Percentiles rank a stretch among this genome's conserved stretches.
Conservation (phyloP, 2,329 filamentous ascomycete genomes). For the Aspergillus tamarii region DNA sequence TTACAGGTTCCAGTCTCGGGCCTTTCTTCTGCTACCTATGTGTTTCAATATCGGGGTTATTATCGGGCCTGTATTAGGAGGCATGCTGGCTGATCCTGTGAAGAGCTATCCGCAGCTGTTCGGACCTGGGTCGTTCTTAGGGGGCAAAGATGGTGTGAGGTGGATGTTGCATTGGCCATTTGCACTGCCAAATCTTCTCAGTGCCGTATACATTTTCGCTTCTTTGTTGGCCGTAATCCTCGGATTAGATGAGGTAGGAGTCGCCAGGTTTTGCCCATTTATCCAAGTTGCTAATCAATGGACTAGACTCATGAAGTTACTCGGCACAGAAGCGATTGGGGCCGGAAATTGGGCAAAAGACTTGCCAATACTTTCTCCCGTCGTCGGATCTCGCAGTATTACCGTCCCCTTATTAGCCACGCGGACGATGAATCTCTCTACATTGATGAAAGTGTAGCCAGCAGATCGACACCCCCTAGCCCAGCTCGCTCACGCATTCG, state of each 20-base stretch:
- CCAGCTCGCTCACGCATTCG: conserved; percentile 27
- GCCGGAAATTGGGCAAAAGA: conserved; percentile 41
- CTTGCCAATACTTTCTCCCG: conserved; percentile 34
- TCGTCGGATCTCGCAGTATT: conserved; percentile 31
- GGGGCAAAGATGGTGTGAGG: conserved; percentile 59
- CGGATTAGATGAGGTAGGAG: conserved; percentile 65
- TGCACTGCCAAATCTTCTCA: conserved; percentile 70
- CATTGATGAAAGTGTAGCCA: conserved; percentile 31
- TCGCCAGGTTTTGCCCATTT: background rate
- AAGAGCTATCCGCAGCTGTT: conserved; percentile 65
- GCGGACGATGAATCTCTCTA: conserved; percentile 37
- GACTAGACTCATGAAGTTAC: conserved; percentile 41
- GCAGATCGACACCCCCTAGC: conserved; percentile 31
- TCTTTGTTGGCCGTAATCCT: conserved; percentile 62
- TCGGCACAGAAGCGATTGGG: conserved; percentile 46
- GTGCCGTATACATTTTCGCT: conserved; percentile 61
- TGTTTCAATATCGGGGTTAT: conserved; percentile 70
- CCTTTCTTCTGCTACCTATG: conserved; percentile 66
- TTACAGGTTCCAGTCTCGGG: conserved; percentile 51
- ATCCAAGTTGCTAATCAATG: background rate
- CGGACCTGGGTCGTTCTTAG: conserved; percentile 60
- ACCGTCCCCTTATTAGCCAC: conserved; percentile 37
- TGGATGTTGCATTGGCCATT: conserved; percentile 71
- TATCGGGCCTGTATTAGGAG: conserved; percentile 64
- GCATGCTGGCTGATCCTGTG: conserved; percentile 68